phyloP scores from a whole-genome alignment of 192 early-diverging fungal species.

The Coemansia sp. region DNA sequence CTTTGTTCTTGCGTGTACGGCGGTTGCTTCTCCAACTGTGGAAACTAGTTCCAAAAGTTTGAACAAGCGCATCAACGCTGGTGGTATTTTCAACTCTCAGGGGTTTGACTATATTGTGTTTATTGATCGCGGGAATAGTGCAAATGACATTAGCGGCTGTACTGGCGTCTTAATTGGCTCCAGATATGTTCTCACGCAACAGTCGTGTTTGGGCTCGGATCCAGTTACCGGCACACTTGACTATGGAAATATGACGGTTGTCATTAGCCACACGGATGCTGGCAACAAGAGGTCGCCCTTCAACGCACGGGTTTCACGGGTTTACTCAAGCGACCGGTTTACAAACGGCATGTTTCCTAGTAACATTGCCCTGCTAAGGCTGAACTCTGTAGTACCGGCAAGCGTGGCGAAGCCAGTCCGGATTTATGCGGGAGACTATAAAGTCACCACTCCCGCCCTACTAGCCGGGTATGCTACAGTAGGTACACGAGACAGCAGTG shows the following conservation, averaged over 20 bases:
- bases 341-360: not conserved
- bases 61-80: not conserved
- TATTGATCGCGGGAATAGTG: not conserved
- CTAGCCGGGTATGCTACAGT: conserved; percentile 2
- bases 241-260: conserved; percentile 2
- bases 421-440: conserved; percentile 5
- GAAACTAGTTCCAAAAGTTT: not conserved
- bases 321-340: not conserved
- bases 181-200: not conserved
- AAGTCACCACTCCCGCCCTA: not conserved
- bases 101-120: conserved; percentile 6
- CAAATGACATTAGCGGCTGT: not conserved
- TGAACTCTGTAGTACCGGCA: not conserved
- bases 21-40: not conserved
- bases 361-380: not conserved
- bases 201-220: not conserved
- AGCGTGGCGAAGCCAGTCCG: conserved; percentile 6
- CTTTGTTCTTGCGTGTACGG: not conserved
- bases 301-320: not conserved
- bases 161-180: conserved; percentile 1
- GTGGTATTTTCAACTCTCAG: not conserved
- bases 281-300: not conserved
- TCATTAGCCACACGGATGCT: not conserved
- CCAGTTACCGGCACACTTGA: not conserved
- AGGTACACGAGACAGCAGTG: not conserved